These are phyloP conservation scores for Saussurea involucrata DNA, from an alignment of 129 eudicot species.

Conservation along the genomic window DNA sequence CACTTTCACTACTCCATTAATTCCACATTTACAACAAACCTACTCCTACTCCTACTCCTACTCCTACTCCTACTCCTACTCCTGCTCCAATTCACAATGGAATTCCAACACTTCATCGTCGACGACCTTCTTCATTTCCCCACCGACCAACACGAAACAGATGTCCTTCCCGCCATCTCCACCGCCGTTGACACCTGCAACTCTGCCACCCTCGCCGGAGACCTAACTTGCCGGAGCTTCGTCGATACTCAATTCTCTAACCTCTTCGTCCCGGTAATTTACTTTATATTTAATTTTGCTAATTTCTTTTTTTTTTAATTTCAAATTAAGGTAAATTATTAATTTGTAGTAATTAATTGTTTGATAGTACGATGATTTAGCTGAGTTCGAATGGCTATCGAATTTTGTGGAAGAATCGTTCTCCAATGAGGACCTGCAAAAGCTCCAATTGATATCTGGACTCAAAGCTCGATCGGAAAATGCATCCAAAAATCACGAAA, in stretches of 20 bases:
- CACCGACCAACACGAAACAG: slow-evolving; percentile 9
- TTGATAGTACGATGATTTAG: slow-evolving; percentile 69
- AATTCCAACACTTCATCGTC: slow-evolving; percentile 44
- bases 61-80: no score
- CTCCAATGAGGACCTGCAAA: slow-evolving; percentile 59
- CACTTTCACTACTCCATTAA: background rate
- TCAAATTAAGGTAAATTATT: background rate
- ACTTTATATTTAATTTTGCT: background rate
- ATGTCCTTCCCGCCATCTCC: slow-evolving; percentile 24
- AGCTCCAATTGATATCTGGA: slow-evolving; percentile 53
- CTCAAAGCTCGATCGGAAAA: slow-evolving; percentile 34
- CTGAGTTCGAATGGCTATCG: slow-evolving; percentile 81
- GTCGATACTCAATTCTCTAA: slow-evolving; percentile 39
- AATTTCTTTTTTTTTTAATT: background rate
- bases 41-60: no score
- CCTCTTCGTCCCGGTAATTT: slow-evolving; percentile 60
- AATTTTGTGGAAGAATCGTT: slow-evolving; percentile 74
- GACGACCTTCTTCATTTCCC: slow-evolving; percentile 77
- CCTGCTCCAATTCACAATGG: slow-evolving; percentile 16
- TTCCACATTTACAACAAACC: background rate
- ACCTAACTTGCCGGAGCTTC: slow-evolving; percentile 32
- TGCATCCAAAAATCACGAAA: slow-evolving; percentile 16
- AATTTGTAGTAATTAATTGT: background rate
- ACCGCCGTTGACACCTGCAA: slow-evolving; percentile 44
- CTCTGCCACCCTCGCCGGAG: slow-evolving; percentile 34